Conservation (phyloP, 306 rosid genomes). For the Begonia loranthoides region DNA sequence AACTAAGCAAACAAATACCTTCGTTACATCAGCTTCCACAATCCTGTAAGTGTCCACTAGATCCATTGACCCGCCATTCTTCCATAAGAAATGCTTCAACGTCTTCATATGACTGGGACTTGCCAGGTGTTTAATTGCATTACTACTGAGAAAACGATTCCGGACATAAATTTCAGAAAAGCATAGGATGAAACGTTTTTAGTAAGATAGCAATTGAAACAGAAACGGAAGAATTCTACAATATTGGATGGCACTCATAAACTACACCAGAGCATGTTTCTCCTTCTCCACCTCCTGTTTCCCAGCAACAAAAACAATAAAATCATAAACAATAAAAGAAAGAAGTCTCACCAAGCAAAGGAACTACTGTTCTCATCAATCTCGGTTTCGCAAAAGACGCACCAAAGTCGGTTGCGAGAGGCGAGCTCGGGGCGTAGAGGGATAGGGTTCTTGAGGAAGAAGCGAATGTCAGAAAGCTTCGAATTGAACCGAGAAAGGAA, state of each 20-base stretch:
- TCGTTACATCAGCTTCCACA: slow-evolving; percentile 38
- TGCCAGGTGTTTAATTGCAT: slow-evolving; percentile 69
- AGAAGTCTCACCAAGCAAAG: slow-evolving; percentile 42
- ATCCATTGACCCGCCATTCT: slow-evolving; percentile 46
- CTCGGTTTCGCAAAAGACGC: slow-evolving; percentile 59
- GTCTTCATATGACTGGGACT: slow-evolving; percentile 52
- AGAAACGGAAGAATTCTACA: no score
- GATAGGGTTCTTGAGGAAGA: slow-evolving; percentile 46
- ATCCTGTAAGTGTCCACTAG: slow-evolving; percentile 39
- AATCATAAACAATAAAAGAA: neutral
- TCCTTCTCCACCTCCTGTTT: neutral
- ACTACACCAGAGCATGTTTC: no score
- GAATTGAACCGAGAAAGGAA: slow-evolving; percentile 61
- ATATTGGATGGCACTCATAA: no score
- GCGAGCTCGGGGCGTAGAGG: slow-evolving; percentile 35
- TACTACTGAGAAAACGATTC: slow-evolving; percentile 26
- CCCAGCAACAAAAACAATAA: slow-evolving; percentile 1
- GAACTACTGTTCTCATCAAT: slow-evolving; percentile 42
- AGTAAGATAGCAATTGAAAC: no score
- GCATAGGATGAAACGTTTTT: neutral
- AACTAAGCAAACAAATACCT: slow-evolving; percentile 25
- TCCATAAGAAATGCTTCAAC: slow-evolving; percentile 83
- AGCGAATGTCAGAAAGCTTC: slow-evolving; percentile 49
- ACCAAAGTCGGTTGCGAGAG: slow-evolving; percentile 63
- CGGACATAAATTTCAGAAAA: slow-evolving; percentile 1